Conservation (phyloP, 108 stramenopile species). For the Discostella pseudostelligera region DNA sequence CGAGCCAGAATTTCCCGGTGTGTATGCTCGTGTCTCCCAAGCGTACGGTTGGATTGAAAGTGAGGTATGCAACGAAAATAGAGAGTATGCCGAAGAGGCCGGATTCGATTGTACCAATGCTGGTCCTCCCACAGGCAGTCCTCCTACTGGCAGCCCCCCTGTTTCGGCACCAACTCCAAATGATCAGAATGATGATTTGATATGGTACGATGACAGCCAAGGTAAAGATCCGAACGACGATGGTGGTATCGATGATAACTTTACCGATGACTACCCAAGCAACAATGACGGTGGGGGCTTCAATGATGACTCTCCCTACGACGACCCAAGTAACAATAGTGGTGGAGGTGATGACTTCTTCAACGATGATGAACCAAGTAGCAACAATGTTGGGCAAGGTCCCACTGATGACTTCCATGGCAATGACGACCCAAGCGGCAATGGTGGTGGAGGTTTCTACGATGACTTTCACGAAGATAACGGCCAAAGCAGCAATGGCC, state of each 20-base stretch:
- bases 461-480: no score
- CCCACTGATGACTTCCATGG: no score
- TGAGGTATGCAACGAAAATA: slow-evolving; percentile 30
- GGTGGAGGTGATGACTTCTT: neutral
- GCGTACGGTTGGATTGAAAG: slow-evolving; percentile 33
- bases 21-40: slow-evolving; percentile 40
- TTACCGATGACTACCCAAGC: neutral
- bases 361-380: neutral
- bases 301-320: neutral
- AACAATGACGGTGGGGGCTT: neutral
- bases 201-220: neutral
- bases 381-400: no score
- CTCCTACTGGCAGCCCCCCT: neutral
- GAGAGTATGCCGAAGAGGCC: slow-evolving; percentile 5
- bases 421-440: neutral
- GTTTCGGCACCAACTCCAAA: neutral
- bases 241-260: no score
- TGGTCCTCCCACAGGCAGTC: no score
- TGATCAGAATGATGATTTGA: no score
- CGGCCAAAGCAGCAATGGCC: no score
- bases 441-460: neutral
- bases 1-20: slow-evolving; percentile 34
- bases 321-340: neutral
- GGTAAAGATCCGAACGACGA: neutral
- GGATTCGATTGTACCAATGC: slow-evolving; percentile 4